Conservation (phyloP, 805 yeast genomes). For the Maudiozyma serrabonitensis region DNA sequence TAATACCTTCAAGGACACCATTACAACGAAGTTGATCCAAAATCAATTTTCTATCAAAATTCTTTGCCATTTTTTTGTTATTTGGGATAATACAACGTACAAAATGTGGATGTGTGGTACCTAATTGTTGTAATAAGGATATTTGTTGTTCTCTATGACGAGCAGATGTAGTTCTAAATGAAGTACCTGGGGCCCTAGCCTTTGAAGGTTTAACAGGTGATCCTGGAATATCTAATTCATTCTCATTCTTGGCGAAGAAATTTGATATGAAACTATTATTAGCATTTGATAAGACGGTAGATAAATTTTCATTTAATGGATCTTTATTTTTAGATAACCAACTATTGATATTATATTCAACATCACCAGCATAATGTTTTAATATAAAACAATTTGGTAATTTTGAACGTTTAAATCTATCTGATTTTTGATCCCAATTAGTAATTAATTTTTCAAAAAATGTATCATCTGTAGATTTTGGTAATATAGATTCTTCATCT, state of each 20-base stretch:
- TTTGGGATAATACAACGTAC: slow-evolving; percentile 95
- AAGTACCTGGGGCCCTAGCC: slow-evolving; percentile 5
- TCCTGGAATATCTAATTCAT: background rate
- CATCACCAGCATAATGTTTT: slow-evolving; percentile 92
- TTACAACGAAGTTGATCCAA: slow-evolving; percentile 87
- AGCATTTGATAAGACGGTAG: slow-evolving; percentile 52
- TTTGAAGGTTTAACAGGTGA: background rate
- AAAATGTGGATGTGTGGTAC: slow-evolving; percentile 86
- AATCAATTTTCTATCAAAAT: slow-evolving; percentile 67
- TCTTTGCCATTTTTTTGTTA: slow-evolving; percentile 55
- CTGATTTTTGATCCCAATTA: slow-evolving; percentile 46
- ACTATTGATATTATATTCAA: slow-evolving; percentile 84
- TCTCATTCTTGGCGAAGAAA: slow-evolving; percentile 36
- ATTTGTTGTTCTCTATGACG: slow-evolving; percentile 80
- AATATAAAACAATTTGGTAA: slow-evolving; percentile 69
- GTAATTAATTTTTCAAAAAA: slow-evolving; percentile 70
- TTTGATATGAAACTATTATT: slow-evolving; percentile 43
- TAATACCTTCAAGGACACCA: slow-evolving; percentile 95
- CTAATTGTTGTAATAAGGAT: slow-evolving; percentile 60
- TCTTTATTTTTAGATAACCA: slow-evolving; percentile 95
- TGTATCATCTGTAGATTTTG: slow-evolving; percentile 74
- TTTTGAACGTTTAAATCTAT: slow-evolving; percentile 64
- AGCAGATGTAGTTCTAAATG: slow-evolving; percentile 59
- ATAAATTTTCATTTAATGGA: slow-evolving; percentile 72
- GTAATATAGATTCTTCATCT: slow-evolving; percentile 93